Evolutionary conservation across 129 eudicot genomes (phyloP), one percentile per base, ranked within the genome.

Genomic region (Pittosporum tobira): DNA sequence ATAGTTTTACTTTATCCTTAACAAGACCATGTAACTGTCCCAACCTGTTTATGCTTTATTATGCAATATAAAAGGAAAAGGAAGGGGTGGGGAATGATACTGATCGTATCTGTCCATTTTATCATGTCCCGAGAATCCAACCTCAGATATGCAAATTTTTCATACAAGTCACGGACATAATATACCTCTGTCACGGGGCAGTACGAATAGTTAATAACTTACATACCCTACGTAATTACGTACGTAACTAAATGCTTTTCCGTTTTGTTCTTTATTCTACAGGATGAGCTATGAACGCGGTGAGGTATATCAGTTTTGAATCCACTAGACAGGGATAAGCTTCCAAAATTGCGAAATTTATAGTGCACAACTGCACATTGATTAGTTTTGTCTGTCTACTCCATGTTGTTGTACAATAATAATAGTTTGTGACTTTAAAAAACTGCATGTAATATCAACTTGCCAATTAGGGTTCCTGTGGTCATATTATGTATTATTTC

Each of bases 201-300:
- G 13, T 42, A 42, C 46, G 2, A 15, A 42, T 11, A 15, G 7
- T 6, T 42, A 42, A 42, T 6, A 42, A 42, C 16, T 42, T 15
- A 42, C 16, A 2, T 4, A 2, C 46, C 46, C 46, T 51, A n/a
- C n/a, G 22, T 23, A 20, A 24, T 51, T 21, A 51, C 57, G 9
- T 51, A 5, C 5, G 34, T 29, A 29, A 29, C 34, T 29, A 29
- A 29, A 5, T 1, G 13, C 38, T 34, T 34, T 8, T 0, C 11
- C 0, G n/a, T n/a, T n/a, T 34, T 0, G 40, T 52, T 10, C 16
- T 13, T 49, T 49, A 29, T 27, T 3, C 38, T 52, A 20, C 58
- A 52, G 58, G 58, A 52, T 52, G 58, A 52, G 58, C 58, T 52
- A 12, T 52, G 37, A 52, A 20, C 27, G 18, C 2, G 27, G 18